These are phyloP conservation scores for Hibiscus tridactylites DNA, from an alignment of 345 rosid species.

Conservation along the genomic window DNA sequence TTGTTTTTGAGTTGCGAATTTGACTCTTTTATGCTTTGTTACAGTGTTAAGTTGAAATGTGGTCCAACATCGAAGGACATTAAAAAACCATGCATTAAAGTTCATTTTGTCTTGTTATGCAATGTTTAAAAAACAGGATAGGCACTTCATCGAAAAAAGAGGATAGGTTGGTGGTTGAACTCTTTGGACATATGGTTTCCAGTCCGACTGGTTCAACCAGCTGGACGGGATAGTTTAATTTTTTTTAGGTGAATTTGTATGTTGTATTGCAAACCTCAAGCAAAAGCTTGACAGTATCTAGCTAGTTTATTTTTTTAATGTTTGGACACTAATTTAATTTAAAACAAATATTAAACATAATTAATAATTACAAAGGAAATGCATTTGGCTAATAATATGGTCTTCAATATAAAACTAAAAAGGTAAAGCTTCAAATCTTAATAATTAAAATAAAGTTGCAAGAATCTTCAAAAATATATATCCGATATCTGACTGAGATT, in stretches of 20 bases:
- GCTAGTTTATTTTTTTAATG: not conserved
- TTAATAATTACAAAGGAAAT: not conserved
- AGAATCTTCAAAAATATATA: no score
- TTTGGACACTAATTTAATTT: not conserved
- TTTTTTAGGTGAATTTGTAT: no score
- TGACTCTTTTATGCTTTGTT: not conserved
- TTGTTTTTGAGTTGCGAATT: not conserved
- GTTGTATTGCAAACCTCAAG: no score
- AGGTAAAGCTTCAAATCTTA: not conserved
- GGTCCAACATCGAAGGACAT: no score
- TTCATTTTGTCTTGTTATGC: not conserved
- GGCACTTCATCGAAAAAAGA: not conserved
- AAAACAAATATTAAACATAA: not conserved
- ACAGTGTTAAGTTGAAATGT: no score
- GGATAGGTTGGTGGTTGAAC: not conserved
- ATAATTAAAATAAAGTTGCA: not conserved
- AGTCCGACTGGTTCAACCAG: not conserved
- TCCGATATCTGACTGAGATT: not conserved
- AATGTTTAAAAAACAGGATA: no score
- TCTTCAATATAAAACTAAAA: not conserved
- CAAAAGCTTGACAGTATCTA: no score
- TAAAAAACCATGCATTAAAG: not conserved
- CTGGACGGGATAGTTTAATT: not conserved
- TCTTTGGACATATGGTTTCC: not conserved
- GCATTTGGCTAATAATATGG: not conserved